Evolutionary conservation across 768 basidiomycete species (phyloP), one percentile per base, ranked within the genome.

Genomic region (Podaxis sp.): DNA sequence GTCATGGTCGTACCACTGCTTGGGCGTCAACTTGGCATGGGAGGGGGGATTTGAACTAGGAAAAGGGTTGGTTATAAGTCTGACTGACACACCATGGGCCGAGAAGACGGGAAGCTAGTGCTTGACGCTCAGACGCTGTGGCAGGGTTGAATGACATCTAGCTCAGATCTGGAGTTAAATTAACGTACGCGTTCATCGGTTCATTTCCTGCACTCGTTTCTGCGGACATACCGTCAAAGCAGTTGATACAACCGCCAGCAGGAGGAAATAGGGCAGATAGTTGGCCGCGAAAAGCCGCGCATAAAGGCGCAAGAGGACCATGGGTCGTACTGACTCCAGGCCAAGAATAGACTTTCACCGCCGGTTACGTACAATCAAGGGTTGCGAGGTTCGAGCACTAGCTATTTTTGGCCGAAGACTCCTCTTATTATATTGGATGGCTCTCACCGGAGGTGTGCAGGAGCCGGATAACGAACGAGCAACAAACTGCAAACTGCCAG

Each of bases 1-100:
- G 61, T 57, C 59, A 49, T 64, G 22, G 59, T 58, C 53, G 49
- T 44, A 54, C 61, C 52, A 38, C 30, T 33, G 51, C 55, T 46
- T 48, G 36, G 61, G 39, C 38, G 44, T 26, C 44, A 65, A 33
- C 63, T 42, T 56, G 42, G 57, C 56, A 59, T 59, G 9, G 33
- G 33, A 33, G 33, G 33, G 11, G 44, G 13, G 12, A 39, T 26
- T 24, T 39, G 52, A 44, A 12, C 11, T 7, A 7, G 19, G 22
- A 28, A 15, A 59, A 39, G 51, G 33, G 48, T n/a, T 22, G 49
- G 12, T 52, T 59, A 59, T 59, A 59, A 59, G 42, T 28, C 42
- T 5, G 46, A 24, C 15, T 22, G 26, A 33, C 33, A 33, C 33
- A 9, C 33, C 33, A 33, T 33, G 33, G 33, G 57, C 57, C 57